These are phyloP conservation scores for Pseudocercospora fijiensis DNA, from an alignment of 2,329 filamentous ascomycete species.

Conservation along the genomic window DNA sequence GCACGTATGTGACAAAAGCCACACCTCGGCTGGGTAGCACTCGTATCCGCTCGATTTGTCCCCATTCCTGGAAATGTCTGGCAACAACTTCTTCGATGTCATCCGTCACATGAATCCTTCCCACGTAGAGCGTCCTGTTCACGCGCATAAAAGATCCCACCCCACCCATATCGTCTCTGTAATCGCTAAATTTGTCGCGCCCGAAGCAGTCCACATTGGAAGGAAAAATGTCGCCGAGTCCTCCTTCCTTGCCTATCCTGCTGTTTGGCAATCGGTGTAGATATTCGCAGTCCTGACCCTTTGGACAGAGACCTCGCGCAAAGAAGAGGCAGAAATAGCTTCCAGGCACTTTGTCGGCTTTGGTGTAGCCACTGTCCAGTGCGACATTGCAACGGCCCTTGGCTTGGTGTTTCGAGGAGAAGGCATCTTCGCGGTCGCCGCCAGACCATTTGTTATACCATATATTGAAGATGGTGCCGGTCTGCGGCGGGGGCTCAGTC, in stretches of 20 bases:
- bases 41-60: conserved; percentile 79
- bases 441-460: conserved; percentile 99
- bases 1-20: conserved; percentile 90
- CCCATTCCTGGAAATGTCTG: conserved; percentile 95
- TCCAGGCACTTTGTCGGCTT: conserved; percentile 54
- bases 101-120: conserved; percentile 90
- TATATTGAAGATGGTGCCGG: conserved; percentile 94
- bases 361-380: conserved; percentile 57
- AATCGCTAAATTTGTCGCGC: conserved; percentile 87
- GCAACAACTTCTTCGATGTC: conserved; percentile 96
- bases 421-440: conserved; percentile 90
- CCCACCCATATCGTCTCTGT: conserved; percentile 96
- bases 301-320: conserved; percentile 75
- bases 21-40: conserved; percentile 88
- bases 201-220: conserved; percentile 95
- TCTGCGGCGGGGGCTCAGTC: conserved; percentile 83
- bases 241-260: conserved; percentile 41
- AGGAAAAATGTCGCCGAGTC: conserved; percentile 81
- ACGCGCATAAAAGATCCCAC: conserved; percentile 91
- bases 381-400: conserved; percentile 84
- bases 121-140: conserved; percentile 91
- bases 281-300: conserved; percentile 90
- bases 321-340: conserved; percentile 94
- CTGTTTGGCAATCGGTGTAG: conserved; percentile 78
- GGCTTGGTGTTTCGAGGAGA: conserved; percentile 77